Base-by-base conservation (phyloP, 1,284 basidiomycete species). In the Schizophyllum amplum region DNA sequence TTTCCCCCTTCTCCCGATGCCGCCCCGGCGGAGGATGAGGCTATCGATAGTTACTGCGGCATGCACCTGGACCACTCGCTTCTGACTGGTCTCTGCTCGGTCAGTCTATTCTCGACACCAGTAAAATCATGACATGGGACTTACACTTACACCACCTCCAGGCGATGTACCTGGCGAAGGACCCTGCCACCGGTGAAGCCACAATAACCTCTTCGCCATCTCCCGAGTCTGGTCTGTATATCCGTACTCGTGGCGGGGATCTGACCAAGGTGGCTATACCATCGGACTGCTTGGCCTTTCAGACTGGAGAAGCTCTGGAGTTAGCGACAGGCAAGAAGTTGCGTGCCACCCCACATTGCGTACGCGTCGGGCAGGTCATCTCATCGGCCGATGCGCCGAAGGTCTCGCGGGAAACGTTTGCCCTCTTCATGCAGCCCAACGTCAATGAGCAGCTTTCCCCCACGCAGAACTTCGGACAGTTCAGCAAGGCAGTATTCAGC, bases 361-460 rank as follows among this genome's bases (percentile, higher is more conserved):
- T 97, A 42, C 82, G 85, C 57, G 81, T 88, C 1, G 88, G 86
- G 4, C 69, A 70, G 2, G 71, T 69, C 17, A 68, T 71, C 24
- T 72, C 74, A 2, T 71, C 73, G 9, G 76, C 77, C 33, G 17
- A 42, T 17, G 33, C 13, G 3, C 33, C 33, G 33, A 72, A 70
- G 47, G 74, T 88, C 53, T 92, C 86, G n/a, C 76, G 92, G 59
- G 90, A 92, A 72, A 94, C 87, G 1, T 92, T 91, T 63, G 89
- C 92, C 3, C 76, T 96, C 23, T 98, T 97, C 77, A 87, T 97
- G 83, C 93, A 96, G 71, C 94, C 94, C 1, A 84, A 95, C 68
- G 85, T 87, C 4, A 77, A 90, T 60, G 86, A 90, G 64, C 77
- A 80, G 42, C 80, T 97, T 24, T 84, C 86, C 1, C 69, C 72